Conservation (phyloP, 176 grass and related monocot species). For the Bonia amplexicaulis region DNA sequence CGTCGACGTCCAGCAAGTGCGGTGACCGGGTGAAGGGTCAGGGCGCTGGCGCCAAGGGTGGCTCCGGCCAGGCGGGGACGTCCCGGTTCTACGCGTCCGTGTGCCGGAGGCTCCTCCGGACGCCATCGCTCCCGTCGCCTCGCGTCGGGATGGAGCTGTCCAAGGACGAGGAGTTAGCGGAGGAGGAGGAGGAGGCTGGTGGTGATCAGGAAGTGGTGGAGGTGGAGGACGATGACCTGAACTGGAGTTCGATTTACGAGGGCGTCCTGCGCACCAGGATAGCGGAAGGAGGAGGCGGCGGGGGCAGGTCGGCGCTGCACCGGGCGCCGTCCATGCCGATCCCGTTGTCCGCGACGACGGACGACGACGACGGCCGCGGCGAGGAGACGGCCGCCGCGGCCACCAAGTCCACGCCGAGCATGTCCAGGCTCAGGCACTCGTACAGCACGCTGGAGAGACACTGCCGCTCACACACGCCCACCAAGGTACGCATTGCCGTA, state of each 20-base stretch:
- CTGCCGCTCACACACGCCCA: slow-evolving; percentile 7
- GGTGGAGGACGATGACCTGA: slow-evolving; percentile 39
- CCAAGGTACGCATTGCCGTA: slow-evolving; percentile 17
- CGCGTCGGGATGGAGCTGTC: background rate
- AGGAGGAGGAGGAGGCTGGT: background rate
- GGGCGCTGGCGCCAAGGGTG: background rate
- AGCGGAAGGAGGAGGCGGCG: background rate
- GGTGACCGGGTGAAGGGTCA: background rate
- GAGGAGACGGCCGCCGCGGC: background rate
- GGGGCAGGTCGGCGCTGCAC: background rate
- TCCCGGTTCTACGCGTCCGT: background rate
- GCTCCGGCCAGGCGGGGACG: background rate
- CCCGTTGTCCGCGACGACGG: background rate
- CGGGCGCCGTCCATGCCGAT: slow-evolving; percentile 59
- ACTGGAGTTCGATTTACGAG: slow-evolving; percentile 64
- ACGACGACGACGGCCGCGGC: background rate
- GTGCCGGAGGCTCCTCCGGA: slow-evolving; percentile 8
- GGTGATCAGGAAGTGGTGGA: background rate
- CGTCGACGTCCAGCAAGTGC: background rate
- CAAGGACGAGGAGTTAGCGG: background rate
- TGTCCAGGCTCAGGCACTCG: slow-evolving; percentile 29
- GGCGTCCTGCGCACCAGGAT: slow-evolving; percentile 36
- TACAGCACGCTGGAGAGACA: slow-evolving; percentile 39
- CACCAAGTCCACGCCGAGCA: background rate
- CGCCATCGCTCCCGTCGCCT: slow-evolving; percentile 47